phyloP scores from a whole-genome alignment of 306 rosid genomes.

The Ammopiptanthus mongolicus region DNA sequence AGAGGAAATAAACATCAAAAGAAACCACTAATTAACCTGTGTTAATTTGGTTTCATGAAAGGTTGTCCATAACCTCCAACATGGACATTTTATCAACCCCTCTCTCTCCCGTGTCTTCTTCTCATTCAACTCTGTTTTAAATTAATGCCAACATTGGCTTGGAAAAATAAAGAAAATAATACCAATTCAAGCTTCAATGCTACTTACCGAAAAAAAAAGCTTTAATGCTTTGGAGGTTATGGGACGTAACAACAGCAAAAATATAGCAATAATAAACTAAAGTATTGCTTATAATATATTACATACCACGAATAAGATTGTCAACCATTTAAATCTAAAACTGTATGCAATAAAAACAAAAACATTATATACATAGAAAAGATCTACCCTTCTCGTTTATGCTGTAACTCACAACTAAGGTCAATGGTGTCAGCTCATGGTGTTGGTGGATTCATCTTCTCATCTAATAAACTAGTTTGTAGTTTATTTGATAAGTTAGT shows the following conservation, averaged over 20 bases:
- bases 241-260: not conserved
- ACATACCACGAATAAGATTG: too few relatives aligned
- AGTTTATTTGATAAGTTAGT: too few relatives aligned
- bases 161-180: not conserved
- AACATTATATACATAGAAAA: not conserved
- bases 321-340: not conserved
- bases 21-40: not conserved
- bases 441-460: not conserved
- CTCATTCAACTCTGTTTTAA: not conserved
- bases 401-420: not conserved
- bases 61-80: slow-evolving; percentile 45
- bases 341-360: not conserved
- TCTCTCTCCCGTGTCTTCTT: not conserved
- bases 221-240: not conserved
- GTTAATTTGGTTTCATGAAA: slow-evolving; percentile 32
- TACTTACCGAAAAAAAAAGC: too few relatives aligned
- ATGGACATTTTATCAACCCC: slow-evolving; percentile 40
- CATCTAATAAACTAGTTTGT: too few relatives aligned
- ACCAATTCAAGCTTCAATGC: not conserved
- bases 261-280: not conserved
- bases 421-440: not conserved
- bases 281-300: not conserved
- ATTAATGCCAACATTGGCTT: not conserved
- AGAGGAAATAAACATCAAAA: not conserved
- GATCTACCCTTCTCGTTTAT: not conserved